Percentiles rank a stretch among this genome's conserved stretches.
These are phyloP conservation scores for Saturnispora quitensis DNA, from an alignment of 805 yeast species.

Conservation along the genomic window DNA sequence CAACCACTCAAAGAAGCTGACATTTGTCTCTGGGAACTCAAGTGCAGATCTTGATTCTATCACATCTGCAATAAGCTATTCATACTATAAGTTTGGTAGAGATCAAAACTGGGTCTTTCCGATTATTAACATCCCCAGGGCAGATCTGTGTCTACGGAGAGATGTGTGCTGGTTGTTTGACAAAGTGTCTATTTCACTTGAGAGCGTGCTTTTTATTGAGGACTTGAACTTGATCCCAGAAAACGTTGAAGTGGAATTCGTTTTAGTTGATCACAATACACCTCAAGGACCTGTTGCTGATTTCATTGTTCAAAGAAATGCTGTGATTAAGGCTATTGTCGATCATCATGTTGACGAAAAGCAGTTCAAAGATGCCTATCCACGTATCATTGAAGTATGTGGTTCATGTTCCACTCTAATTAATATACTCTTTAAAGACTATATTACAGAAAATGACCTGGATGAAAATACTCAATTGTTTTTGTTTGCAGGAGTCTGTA, in stretches of 20 bases:
- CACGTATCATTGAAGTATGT: constrained; percentile 48
- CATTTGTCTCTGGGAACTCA: constrained; percentile 70
- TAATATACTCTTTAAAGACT: constrained; percentile 35
- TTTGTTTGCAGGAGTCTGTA: constrained; percentile 54
- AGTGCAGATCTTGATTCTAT: constrained; percentile 88
- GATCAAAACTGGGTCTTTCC: constrained; percentile 44
- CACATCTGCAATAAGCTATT: constrained; percentile 61
- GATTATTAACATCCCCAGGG: constrained; percentile 58
- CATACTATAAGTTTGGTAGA: constrained; percentile 40
- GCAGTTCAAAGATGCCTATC: constrained; percentile 38
- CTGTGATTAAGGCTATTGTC: constrained; percentile 48
- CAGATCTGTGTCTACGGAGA: constrained; percentile 58
- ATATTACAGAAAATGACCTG: constrained; percentile 9
- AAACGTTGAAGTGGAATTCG: constrained; percentile 30
- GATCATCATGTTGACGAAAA: constrained; percentile 85
- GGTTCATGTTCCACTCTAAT: constrained; percentile 83
- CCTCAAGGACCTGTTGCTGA: constrained; percentile 42
- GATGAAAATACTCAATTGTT: constrained; percentile 27
- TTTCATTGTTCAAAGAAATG: constrained; percentile 16
- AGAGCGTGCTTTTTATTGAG: constrained; percentile 53
- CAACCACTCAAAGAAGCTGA: constrained; percentile 3
- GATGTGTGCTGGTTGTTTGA: constrained; percentile 55
- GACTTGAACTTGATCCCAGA: constrained; percentile 37
- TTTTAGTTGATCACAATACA: constrained; percentile 78
- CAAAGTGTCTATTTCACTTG: constrained; percentile 36